phyloP scores from a whole-genome alignment of 495 filamentous ascomycete species.

The Xeromyces bisporus region DNA sequence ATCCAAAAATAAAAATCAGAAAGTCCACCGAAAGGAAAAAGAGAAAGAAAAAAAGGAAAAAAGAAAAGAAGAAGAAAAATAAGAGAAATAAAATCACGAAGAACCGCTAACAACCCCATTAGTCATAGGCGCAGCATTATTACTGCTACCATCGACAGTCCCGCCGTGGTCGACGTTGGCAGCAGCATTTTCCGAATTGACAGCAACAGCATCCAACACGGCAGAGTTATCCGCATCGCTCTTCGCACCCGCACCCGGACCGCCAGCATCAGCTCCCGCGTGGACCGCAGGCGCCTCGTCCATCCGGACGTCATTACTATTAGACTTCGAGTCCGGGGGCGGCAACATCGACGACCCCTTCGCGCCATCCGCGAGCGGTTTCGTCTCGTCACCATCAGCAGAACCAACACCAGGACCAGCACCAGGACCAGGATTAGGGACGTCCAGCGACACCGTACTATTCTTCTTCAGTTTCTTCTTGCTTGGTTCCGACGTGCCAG shows the following conservation, averaged over 20 bases:
- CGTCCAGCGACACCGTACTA: constrained; percentile 17
- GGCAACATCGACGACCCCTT: constrained; percentile 10
- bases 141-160: constrained; percentile 3
- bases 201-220: neutral
- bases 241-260: no score
- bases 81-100: constrained; percentile 7
- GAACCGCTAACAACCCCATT: constrained; percentile 18
- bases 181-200: neutral
- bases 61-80: constrained; percentile 1
- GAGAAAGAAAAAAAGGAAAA: neutral
- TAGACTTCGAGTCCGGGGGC: constrained; percentile 3
- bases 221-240: constrained; percentile 4
- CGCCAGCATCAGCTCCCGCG: constrained; percentile 1
- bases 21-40: neutral
- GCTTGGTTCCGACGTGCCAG: constrained; percentile 20
- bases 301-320: constrained; percentile 5
- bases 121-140: constrained; percentile 10
- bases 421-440: no score
- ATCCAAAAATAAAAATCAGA: no score
- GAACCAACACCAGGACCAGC: no score
- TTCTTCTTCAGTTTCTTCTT: constrained; percentile 35
- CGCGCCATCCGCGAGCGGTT: constrained; percentile 7
- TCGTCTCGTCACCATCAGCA: constrained; percentile 16
- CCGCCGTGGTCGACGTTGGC: constrained; percentile 1
- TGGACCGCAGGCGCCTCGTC: constrained; percentile 6